These are phyloP conservation scores for Isoetes taiwanensis DNA, from an alignment of 75 land plant species.

Conservation along the genomic window DNA sequence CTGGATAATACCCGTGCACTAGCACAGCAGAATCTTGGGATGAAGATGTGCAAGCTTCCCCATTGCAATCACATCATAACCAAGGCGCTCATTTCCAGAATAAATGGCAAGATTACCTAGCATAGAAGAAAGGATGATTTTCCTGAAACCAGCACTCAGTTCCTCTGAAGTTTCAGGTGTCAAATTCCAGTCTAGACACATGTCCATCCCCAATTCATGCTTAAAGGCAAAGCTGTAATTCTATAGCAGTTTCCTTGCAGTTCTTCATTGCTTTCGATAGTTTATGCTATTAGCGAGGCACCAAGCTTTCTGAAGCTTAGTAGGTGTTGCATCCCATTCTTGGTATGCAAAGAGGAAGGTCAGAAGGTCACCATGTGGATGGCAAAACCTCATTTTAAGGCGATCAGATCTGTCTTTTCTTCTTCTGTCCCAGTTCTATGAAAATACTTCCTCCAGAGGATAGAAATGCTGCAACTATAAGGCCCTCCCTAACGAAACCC, in stretches of 20 bases:
- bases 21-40: conserved; percentile 61
- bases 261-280: conserved; percentile 68
- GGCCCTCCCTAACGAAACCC: conserved; percentile 47
- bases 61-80: conserved; percentile 53
- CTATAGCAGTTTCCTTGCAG: conserved; percentile 43
- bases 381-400: conserved; percentile 64
- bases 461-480: conserved; percentile 69
- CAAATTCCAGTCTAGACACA: conserved; percentile 54
- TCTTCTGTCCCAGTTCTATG: conserved; percentile 52
- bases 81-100: conserved; percentile 55
- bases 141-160: conserved; percentile 29
- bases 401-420: conserved; percentile 60
- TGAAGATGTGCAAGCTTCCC: conserved; percentile 50
- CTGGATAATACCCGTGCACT: conserved; percentile 38
- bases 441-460: conserved; percentile 69
- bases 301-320: conserved; percentile 33
- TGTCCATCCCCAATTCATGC: conserved; percentile 27
- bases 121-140: conserved; percentile 43
- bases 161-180: conserved; percentile 21
- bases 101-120: conserved; percentile 54
- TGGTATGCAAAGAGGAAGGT: conserved; percentile 64
- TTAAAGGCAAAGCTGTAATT: conserved; percentile 40
- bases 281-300: conserved; percentile 80
- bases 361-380: conserved; percentile 67
- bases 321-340: conserved; percentile 39